These are phyloP conservation scores for Candida hispaniensis DNA, from an alignment of 805 yeast genomes.

Conservation along the genomic window DNA sequence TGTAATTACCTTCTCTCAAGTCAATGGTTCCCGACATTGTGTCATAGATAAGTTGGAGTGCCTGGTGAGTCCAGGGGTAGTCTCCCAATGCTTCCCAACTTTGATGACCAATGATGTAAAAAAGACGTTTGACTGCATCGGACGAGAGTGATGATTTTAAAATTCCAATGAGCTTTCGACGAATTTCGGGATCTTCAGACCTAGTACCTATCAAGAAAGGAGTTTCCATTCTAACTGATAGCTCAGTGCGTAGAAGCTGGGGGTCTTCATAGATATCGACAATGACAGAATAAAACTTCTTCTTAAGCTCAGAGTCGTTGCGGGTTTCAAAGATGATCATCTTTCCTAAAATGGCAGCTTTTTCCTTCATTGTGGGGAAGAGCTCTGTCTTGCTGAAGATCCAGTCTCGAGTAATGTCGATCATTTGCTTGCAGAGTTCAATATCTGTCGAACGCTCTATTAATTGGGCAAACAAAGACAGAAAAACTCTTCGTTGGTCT, in stretches of 20 bases:
- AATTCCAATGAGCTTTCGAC: constrained; percentile 70
- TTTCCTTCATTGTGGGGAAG: constrained; percentile 91
- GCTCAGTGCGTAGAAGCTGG: constrained; percentile 66
- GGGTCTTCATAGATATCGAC: constrained; percentile 80
- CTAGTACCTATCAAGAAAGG: constrained; percentile 92
- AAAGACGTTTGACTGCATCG: constrained; percentile 65
- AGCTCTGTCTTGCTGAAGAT: constrained; percentile 72
- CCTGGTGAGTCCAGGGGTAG: constrained; percentile 91
- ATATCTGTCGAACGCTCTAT: constrained; percentile 81
- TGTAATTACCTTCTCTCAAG: constrained; percentile 35
- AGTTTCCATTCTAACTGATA: constrained; percentile 91
- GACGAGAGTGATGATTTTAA: constrained; percentile 67
- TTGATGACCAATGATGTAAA: constrained; percentile 86
- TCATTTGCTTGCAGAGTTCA: constrained; percentile 59
- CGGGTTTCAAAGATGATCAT: constrained; percentile 88
- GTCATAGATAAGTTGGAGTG: constrained; percentile 74
- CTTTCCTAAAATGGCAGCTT: constrained; percentile 84
- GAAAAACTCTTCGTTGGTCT: constrained; percentile 82
- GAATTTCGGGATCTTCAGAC: constrained; percentile 58
- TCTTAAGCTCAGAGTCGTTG: constrained; percentile 69
- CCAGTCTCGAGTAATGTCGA: constrained; percentile 77
- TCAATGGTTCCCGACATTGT: constrained; percentile 47
- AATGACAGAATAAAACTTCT: constrained; percentile 74
- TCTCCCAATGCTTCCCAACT: constrained; percentile 95
- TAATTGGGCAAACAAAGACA: constrained; percentile 76